phyloP scores from a whole-genome alignment of 2,329 filamentous ascomycete species.

The Eutypella sp. region DNA sequence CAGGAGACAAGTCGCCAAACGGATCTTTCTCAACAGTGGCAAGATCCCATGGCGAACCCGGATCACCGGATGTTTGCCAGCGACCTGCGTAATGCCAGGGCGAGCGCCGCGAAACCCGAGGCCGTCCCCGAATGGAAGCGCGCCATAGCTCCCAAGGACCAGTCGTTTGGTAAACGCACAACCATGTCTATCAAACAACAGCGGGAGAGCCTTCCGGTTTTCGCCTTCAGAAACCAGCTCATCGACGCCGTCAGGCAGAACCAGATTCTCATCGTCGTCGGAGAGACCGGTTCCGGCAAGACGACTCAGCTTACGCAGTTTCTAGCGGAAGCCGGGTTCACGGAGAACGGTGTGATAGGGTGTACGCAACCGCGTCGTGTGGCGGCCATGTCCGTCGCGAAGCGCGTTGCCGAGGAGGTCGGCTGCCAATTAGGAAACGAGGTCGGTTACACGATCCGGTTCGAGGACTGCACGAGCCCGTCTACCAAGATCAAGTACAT shows the following conservation, averaged over 20 bases:
- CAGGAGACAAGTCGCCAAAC: slow-evolving; percentile 76
- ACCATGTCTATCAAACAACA: slow-evolving; percentile 93
- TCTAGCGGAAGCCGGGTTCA: slow-evolving; percentile 86
- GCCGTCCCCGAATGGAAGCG: slow-evolving; percentile 90
- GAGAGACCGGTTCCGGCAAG: slow-evolving; percentile 95
- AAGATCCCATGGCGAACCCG: slow-evolving; percentile 88
- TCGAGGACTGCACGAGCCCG: slow-evolving; percentile 87
- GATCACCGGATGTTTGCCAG: slow-evolving; percentile 85
- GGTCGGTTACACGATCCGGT: slow-evolving; percentile 95
- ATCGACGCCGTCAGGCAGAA: slow-evolving; percentile 83
- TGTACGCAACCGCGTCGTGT: slow-evolving; percentile 97
- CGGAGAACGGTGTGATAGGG: slow-evolving; percentile 81
- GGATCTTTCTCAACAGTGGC: slow-evolving; percentile 87
- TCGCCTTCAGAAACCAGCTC: slow-evolving; percentile 78
- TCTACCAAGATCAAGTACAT: slow-evolving; percentile 97
- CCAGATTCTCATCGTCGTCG: slow-evolving; percentile 91
- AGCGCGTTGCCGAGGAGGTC: slow-evolving; percentile 93
- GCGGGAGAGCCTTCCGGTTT: slow-evolving; percentile 84
- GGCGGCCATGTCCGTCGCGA: slow-evolving; percentile 94
- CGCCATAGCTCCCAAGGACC: slow-evolving; percentile 72
- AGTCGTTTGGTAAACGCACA: slow-evolving; percentile 79
- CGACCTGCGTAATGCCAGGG: slow-evolving; percentile 68
- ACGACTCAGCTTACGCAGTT: slow-evolving; percentile 96
- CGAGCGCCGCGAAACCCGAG: slow-evolving; percentile 54
- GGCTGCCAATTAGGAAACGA: slow-evolving; percentile 86